Base-by-base conservation (phyloP, 805 yeast genomes). In the Nematodospora valgi region DNA sequence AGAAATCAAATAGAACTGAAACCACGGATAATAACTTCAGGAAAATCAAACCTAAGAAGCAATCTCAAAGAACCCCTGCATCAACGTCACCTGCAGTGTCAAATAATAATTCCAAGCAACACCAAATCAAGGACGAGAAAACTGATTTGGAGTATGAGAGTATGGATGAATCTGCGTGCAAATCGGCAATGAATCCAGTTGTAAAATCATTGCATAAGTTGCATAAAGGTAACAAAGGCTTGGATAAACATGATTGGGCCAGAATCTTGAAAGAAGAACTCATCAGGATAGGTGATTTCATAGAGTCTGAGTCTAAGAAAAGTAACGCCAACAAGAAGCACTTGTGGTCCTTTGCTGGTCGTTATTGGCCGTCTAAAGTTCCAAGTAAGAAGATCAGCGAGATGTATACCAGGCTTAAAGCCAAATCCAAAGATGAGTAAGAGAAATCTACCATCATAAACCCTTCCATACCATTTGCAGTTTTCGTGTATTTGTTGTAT, bases 321-420 rank as follows among this genome's bases (percentile, higher is more conserved):
- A 30, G 30, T 21, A n/a, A 30, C 2, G 13, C 12, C 5, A 63
- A 64, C 15, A 52, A 64, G 19, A 80, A 74, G 52, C 93, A 86
- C 49, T 59, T 87, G 40, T 87, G 96, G 96, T 75, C 84, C 20
- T 86, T 82, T 55, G 86, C 93, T 4, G 72, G 88, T 14, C 72
- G 76, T 35, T 87, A 79, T 62, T 87, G 96, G 96, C 96, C 96
- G 2, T 84, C 79, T 3, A 74, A 75, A 42, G 96, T 81, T n/a
- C 77, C 83, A 27, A 81, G 91, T 41, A 59, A 68, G 24, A 82
- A 82, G 61, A 76, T 87, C 43, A 70, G 72, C 51, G 80, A 76
- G 20, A 87, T 88, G 96, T 88, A 86, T 58, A 70, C 63, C 41
- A 77, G 81, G 58, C 60, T 80, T 40, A 72, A 68, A 43, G 38